Evolutionary conservation across 1,284 basidiomycete species (phyloP), one percentile per base, ranked within the genome.

Genomic region (Moesziomyces parantarcticus): DNA sequence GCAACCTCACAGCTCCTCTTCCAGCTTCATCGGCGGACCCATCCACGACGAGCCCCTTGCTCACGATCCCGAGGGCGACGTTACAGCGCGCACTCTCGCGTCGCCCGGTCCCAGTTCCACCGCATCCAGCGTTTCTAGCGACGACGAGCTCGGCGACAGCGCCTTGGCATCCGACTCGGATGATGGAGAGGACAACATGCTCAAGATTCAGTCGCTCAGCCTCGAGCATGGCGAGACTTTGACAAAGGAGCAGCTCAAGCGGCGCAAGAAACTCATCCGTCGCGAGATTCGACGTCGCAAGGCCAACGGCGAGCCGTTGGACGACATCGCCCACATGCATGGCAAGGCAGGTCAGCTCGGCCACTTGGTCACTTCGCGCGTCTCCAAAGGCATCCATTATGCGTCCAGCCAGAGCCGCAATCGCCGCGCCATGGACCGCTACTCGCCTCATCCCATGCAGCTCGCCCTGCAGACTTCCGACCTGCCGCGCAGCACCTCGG

Each of bases 381-480:
- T 80, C 29, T 67, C 67, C 5, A 65, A 70, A n/a, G 72, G 75
- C n/a, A 54, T 81, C 23, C 59, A 68, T 34, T 80, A 80, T 44
- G 78, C 69, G 13, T 57, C 69, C 9, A 77, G 69, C 49, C 50
- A 63, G 52, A 73, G 68, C 43, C 71, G 79, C 39, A 79, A 76
- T 46, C 78, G 75, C 11, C 65, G 79, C 21, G 79, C 79, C 2
- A 80, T 81, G 75, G 78, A 75, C 21, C 63, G 66, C 18, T 81
- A 75, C 58, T 78, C 79, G 42, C 79, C 79, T 1, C 65, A 76
- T 42, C 59, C 67, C 2, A 45, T 22, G n/a, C 55, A 47, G 40
- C 47, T 62, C 13, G 18, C 61, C 5, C 41, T 66, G 50, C 65
- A 70, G 44, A 63, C 56, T 3, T 47, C 50, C n/a, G 68, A 68